phyloP scores from a whole-genome alignment of 1,284 basidiomycete species.

The Ganoderma multipileum region DNA sequence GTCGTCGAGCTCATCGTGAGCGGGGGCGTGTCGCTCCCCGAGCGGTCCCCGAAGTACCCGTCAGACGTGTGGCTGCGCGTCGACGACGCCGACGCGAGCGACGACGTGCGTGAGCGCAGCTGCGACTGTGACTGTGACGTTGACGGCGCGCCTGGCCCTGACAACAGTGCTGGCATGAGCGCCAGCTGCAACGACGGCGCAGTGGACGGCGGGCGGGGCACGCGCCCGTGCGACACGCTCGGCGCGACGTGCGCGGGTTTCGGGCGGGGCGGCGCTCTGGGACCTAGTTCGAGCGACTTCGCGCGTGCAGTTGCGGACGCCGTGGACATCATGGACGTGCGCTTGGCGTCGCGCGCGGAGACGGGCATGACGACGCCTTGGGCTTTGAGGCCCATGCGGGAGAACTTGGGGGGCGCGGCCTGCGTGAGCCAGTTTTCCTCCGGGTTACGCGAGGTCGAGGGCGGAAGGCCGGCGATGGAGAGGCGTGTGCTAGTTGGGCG shows the following conservation, averaged over 20 bases:
- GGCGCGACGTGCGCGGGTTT: conserved; percentile 8
- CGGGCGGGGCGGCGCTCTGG: conserved; percentile 11
- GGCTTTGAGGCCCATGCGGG: conserved; percentile 47
- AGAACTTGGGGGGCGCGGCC: conserved; percentile 51
- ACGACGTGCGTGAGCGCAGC: conserved; percentile 23
- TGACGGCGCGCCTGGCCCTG: no score
- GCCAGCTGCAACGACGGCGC: neutral
- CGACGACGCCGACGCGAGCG: conserved; percentile 26
- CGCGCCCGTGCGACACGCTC: neutral
- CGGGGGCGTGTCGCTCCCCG: conserved; percentile 30
- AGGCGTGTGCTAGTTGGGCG: conserved; percentile 7
- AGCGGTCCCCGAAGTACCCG: conserved; percentile 1
- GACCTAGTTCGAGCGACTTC: conserved; percentile 7
- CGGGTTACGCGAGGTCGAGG: conserved; percentile 32
- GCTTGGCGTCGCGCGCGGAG: conserved; percentile 39
- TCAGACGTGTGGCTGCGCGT: neutral
- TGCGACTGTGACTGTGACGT: conserved; percentile 7
- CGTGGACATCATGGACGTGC: conserved; percentile 25
- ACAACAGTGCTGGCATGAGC: no score
- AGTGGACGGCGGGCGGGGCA: conserved; percentile 1
- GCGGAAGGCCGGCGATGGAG: conserved; percentile 13
- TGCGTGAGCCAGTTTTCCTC: conserved; percentile 49
- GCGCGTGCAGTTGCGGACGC: neutral
- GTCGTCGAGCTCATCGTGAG: conserved; percentile 29
- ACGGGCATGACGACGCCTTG: conserved; percentile 52